phyloP scores from a whole-genome alignment of 257 asterid genomes.

The Fraxinus quadrangulata region DNA sequence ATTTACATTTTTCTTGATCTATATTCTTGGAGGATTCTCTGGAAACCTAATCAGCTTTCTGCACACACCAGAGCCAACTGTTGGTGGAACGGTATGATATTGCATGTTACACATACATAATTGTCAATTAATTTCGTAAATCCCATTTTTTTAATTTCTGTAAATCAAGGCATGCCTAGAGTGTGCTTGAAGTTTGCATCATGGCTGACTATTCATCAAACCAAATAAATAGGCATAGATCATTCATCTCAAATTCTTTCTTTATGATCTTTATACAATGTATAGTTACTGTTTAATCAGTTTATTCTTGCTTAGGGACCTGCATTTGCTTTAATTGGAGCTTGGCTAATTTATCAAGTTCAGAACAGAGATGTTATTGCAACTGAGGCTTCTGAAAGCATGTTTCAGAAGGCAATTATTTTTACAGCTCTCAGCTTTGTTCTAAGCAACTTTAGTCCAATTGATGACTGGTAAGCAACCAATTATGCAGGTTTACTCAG shows the following conservation, averaged over 20 bases:
- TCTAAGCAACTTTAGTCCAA: constrained; percentile 63
- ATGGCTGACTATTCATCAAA: neutral
- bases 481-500: neutral
- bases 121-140: neutral
- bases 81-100: constrained; percentile 79
- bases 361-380: constrained; percentile 55
- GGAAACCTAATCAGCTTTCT: constrained; percentile 76
- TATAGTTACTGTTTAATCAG: neutral
- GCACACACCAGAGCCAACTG: constrained; percentile 75
- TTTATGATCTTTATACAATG: neutral
- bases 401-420: constrained; percentile 54
- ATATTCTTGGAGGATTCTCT: constrained; percentile 79
- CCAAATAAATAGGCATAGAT: neutral
- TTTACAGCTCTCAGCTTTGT: constrained; percentile 59
- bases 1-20: constrained; percentile 63
- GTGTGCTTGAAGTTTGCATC: no score
- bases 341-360: constrained; percentile 70
- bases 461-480: constrained; percentile 71
- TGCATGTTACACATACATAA: neutral
- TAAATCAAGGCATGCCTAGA: neutral
- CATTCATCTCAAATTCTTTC: neutral
- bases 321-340: constrained; percentile 73
- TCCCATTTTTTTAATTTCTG: neutral
- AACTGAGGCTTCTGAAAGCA: constrained; percentile 47
- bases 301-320: constrained; percentile 50